A percentile compares a stretch with the other conserved stretches of the same genome.
Conservation (phyloP, 2,329 filamentous ascomycete species). For the Stenocarpella maydis region DNA sequence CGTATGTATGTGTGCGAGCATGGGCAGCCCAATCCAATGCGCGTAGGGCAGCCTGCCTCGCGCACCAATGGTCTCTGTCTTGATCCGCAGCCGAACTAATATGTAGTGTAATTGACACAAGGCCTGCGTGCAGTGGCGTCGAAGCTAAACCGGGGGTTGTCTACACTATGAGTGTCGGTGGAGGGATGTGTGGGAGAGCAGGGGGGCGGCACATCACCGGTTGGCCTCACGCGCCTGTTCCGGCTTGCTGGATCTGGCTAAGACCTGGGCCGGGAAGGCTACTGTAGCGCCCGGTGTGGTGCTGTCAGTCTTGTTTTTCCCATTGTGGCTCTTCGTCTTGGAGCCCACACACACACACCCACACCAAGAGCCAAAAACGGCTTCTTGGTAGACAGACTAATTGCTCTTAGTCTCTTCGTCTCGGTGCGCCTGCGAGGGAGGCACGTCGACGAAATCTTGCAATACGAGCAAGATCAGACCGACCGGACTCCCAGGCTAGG, state of each 20-base stretch:
- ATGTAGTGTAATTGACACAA: too few relatives aligned
- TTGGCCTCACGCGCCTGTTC: background rate
- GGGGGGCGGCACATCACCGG: background rate
- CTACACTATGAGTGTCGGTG: background rate
- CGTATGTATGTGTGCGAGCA: background rate
- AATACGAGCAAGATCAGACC: background rate
- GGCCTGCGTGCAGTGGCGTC: constrained; percentile 22
- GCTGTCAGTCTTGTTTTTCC: background rate
- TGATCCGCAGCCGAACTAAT: background rate
- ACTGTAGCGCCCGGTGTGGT: constrained; percentile 14
- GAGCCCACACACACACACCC: background rate
- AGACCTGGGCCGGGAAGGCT: constrained; percentile 10
- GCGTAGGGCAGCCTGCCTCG: background rate
- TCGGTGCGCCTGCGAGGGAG: constrained; percentile 1
- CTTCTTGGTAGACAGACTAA: background rate
- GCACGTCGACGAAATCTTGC: constrained; percentile 14
- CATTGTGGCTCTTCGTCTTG: background rate
- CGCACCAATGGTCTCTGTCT: background rate
- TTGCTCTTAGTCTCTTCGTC: background rate
- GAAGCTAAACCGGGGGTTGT: constrained; percentile 5
- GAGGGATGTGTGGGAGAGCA: background rate
- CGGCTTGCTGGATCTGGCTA: background rate
- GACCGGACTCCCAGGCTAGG: too few relatives aligned
- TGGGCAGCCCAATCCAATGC: background rate
- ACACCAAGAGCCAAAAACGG: constrained; percentile 9